Percentiles rank a stretch among this genome's conserved stretches.
Conservation (phyloP, 352 stramenopile genomes). For the Pythium graminicola region DNA sequence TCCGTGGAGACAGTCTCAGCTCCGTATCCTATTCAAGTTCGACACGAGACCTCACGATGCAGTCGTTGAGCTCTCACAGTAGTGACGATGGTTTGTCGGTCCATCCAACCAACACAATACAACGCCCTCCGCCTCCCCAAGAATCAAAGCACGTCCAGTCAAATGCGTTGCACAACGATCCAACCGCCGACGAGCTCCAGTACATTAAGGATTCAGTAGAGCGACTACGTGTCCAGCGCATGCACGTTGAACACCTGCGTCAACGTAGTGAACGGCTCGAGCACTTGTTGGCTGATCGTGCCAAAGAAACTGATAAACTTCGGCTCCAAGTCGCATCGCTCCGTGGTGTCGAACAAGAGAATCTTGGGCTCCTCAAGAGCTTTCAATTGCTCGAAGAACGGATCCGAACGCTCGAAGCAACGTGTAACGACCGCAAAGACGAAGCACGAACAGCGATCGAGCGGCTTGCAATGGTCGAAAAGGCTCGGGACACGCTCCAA, state of each 20-base stretch:
- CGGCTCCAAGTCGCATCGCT: slow-evolving; percentile 33
- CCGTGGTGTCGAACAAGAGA: slow-evolving; percentile 43
- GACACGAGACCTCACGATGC: slow-evolving; percentile 15
- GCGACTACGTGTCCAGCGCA: slow-evolving; percentile 40
- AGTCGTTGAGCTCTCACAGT: slow-evolving; percentile 13
- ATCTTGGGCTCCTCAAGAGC: slow-evolving; percentile 44
- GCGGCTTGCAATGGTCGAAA: slow-evolving; percentile 15
- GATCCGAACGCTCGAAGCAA: slow-evolving; percentile 33
- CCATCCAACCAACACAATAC: background rate
- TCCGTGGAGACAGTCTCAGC: slow-evolving; percentile 13
- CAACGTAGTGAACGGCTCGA: slow-evolving; percentile 39
- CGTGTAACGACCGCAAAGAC: slow-evolving; percentile 22
- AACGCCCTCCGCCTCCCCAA: no score
- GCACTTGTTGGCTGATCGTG: slow-evolving; percentile 24
- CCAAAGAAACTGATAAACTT: slow-evolving; percentile 39
- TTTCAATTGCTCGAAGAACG: slow-evolving; percentile 52
- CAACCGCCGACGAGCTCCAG: slow-evolving; percentile 16
- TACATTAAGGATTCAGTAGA: slow-evolving; percentile 54
- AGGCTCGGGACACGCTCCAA: slow-evolving; percentile 33
- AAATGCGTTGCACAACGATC: background rate
- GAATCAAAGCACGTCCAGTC: background rate
- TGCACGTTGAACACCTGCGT: slow-evolving; percentile 46
- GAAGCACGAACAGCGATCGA: slow-evolving; percentile 6
- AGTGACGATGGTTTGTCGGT: background rate
- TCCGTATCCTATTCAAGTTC: slow-evolving; percentile 27